phyloP scores from a whole-genome alignment of 495 filamentous ascomycete species.

The Rostrohypoxylon terebratum region DNA sequence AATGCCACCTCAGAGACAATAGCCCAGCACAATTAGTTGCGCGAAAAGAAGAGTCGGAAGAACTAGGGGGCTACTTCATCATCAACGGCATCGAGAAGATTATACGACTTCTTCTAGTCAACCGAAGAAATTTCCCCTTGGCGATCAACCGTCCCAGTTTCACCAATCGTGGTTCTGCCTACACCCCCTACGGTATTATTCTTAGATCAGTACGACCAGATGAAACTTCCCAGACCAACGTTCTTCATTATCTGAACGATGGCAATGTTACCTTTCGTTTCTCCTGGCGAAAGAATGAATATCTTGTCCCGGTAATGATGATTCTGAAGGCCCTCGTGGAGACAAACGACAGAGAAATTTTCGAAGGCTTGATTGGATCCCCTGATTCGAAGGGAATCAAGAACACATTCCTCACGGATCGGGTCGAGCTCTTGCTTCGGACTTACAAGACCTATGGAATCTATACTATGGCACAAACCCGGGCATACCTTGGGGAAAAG shows the following conservation, averaged over 20 bases:
- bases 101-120: conserved; percentile 89
- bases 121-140: conserved; percentile 91
- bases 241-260: conserved; percentile 93
- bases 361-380: conserved; percentile 83
- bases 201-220: conserved; percentile 92
- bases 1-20: conserved; percentile 88
- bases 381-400: conserved; percentile 77
- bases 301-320: conserved; percentile 94
- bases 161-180: conserved; percentile 81
- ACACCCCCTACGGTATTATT: conserved; percentile 89
- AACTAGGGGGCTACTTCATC: conserved; percentile 93
- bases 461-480: conserved; percentile 79
- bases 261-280: conserved; percentile 97
- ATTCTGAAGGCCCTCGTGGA: conserved; percentile 93
- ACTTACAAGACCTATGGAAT: conserved; percentile 92
- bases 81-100: conserved; percentile 97
- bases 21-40: conserved; percentile 83
- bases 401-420: conserved; percentile 94
- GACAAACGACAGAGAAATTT: conserved; percentile 96
- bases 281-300: conserved; percentile 98
- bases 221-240: conserved; percentile 97
- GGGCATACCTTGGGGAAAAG: conserved; percentile 85
- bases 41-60: conserved; percentile 92
- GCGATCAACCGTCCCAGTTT: conserved; percentile 92
- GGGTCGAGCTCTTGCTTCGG: conserved; percentile 89